Evolutionary conservation across 371 early-diverging fungal genomes (phyloP).

Genomic region (Batkoa obscura): DNA sequence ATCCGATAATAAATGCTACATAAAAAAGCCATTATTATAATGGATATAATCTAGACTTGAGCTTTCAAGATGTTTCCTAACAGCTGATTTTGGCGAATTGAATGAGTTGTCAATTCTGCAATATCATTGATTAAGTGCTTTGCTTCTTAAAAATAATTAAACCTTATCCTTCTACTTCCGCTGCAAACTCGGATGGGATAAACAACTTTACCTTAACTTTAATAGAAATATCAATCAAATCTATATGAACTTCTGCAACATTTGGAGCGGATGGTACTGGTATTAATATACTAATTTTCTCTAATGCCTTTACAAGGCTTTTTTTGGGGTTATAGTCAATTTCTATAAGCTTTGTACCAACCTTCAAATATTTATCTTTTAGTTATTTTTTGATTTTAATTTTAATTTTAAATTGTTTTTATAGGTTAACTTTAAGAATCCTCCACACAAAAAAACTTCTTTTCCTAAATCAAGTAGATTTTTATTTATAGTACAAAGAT

Average conservation of each 20-base stretch:
- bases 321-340: neutral
- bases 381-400: neutral
- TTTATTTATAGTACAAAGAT: too few species aligned
- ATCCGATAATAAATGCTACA: neutral
- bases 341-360: neutral
- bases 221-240: neutral
- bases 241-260: neutral
- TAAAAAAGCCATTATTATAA: constrained; percentile 1
- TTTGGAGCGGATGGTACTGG: too few species aligned
- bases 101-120: too few species aligned
- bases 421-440: too few species aligned
- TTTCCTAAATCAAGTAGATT: too few species aligned
- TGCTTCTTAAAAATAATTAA: neutral
- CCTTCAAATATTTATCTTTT: neutral
- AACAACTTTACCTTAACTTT: neutral
- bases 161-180: neutral
- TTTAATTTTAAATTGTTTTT: too few species aligned
- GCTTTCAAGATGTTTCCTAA: neutral
- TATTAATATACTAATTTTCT: neutral
- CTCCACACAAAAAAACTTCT: too few species aligned
- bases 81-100: too few species aligned
- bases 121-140: too few species aligned
- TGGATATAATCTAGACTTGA: neutral
- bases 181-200: constrained; percentile 1
- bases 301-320: neutral